Base-by-base conservation (phyloP, 2,329 filamentous ascomycete species). In the Aotearoamyces nothofagi region DNA sequence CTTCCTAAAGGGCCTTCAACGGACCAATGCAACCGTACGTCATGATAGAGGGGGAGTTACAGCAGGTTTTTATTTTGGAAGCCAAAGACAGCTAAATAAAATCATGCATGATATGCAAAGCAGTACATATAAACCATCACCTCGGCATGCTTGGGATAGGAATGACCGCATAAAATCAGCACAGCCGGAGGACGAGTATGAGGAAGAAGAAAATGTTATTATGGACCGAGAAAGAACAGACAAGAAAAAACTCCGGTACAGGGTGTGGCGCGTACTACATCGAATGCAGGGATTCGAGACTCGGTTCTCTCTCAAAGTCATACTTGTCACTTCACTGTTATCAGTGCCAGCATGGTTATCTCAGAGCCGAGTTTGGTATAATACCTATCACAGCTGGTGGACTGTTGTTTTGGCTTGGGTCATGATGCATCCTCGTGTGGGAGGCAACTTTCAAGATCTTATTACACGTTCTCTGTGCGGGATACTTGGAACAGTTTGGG, bases 31-130 rank as follows among this genome's bases (percentile, higher is more conserved):
- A 3, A 65, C 69, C 37, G 66, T 71, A 4, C 54, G 66, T 17
- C 68, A 72, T 37, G 68, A 73, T 40, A 55, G 66, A 34, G 67
- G 68, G 11, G 66, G 66, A 14, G 54, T 68, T 12, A 69, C 66
- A 4, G 66, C 65, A 4, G 63, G 63, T 17, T 55, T 51, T 33
- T 58, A 54, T 37, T 57, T 56, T 33, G 41, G 36, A 15, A 49
- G 42, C 27, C 44, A 49, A 30, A 37, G 33, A 6, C 37, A 45
- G 30, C 34, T 51, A 11, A 41, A 43, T 11, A 39, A 34, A 24
- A 49, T 38, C 8, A 49, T 54, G 48, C 42, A 41, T 29, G 47
- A 46, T 13, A 42, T 53, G 35, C 39, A 40, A 13, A 40, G 44
- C n/a, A 50, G 42, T 29, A 36, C 43, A 3, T 54, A 52, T 29